Evolutionary conservation across 148 eudicot species (phyloP).

Genomic region (Diospyros kaki): DNA sequence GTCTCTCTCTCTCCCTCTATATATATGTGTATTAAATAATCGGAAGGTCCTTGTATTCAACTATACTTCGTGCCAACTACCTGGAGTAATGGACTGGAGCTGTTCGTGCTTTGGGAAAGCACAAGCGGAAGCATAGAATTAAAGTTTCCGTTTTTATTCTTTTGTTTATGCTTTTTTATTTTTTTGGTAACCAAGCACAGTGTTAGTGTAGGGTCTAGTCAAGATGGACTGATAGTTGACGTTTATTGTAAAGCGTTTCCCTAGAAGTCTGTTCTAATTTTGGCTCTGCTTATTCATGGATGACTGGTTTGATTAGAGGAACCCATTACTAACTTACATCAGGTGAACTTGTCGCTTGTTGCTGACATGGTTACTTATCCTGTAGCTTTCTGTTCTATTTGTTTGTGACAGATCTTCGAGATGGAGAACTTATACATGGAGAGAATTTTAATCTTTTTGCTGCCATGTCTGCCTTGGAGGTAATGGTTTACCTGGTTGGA

Average conservation of each 20-base stretch:
- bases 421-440: slow-evolving; percentile 81
- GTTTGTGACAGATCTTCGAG: slow-evolving; percentile 61
- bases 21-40: too few species aligned
- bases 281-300: not conserved
- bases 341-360: too few species aligned
- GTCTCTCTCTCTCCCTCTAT: too few species aligned
- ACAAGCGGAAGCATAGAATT: not conserved
- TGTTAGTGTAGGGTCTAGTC: not conserved
- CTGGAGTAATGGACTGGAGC: not conserved
- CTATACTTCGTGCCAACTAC: not conserved
- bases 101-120: not conserved
- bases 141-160: not conserved
- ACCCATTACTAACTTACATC: too few species aligned
- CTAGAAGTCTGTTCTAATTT: not conserved
- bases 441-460: slow-evolving; percentile 93
- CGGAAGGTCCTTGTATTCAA: not conserved
- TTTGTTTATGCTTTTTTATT: not conserved
- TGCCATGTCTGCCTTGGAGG: slow-evolving; percentile 99
- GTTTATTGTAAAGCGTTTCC: not conserved
- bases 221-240: slow-evolving; percentile 9
- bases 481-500: slow-evolving; percentile 21
- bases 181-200: not conserved
- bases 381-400: slow-evolving; percentile 5
- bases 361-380: not conserved
- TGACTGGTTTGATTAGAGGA: not conserved